A percentile compares a stretch with the other conserved stretches of the same genome.
Conservation (phyloP, 148 eudicot species). For the Spergularia bocconei region DNA sequence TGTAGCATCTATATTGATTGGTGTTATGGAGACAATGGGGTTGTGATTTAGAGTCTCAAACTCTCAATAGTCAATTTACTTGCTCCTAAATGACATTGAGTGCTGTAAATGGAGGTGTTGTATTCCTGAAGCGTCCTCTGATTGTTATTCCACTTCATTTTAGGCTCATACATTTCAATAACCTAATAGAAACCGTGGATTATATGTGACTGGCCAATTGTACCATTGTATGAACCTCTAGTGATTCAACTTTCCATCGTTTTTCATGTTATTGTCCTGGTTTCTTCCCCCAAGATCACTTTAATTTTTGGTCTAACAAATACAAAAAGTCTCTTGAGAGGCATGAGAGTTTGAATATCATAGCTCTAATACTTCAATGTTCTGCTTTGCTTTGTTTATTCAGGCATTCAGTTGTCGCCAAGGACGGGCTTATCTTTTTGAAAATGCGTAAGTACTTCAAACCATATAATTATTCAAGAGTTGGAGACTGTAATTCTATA, state of each 20-base stretch:
- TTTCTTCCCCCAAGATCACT: neutral
- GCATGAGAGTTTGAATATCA: neutral
- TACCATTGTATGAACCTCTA: neutral
- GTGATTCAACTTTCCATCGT: neutral
- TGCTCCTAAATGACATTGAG: neutral
- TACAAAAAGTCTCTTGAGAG: neutral
- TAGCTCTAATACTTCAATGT: no score
- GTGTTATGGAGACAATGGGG: neutral
- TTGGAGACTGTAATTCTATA: neutral
- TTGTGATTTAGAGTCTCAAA: neutral
- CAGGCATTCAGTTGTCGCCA: conserved; percentile 60
- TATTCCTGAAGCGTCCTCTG: neutral
- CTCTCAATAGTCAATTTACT: neutral
- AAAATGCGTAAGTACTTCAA: conserved; percentile 51
- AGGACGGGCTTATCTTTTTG: conserved; percentile 64
- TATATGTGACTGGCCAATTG: neutral
- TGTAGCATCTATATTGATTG: neutral
- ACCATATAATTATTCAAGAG: neutral
- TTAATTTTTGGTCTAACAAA: neutral
- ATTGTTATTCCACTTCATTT: neutral
- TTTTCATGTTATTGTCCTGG: neutral
- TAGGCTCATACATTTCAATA: conserved; percentile 9
- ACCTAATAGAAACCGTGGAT: neutral
- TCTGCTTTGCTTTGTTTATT: conserved; percentile 14
- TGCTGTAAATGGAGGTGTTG: neutral